A percentile compares a stretch with the other conserved stretches of the same genome.
phyloP scores from a whole-genome alignment of 78 protist genomes.

The Dictyostelium citrinum region DNA sequence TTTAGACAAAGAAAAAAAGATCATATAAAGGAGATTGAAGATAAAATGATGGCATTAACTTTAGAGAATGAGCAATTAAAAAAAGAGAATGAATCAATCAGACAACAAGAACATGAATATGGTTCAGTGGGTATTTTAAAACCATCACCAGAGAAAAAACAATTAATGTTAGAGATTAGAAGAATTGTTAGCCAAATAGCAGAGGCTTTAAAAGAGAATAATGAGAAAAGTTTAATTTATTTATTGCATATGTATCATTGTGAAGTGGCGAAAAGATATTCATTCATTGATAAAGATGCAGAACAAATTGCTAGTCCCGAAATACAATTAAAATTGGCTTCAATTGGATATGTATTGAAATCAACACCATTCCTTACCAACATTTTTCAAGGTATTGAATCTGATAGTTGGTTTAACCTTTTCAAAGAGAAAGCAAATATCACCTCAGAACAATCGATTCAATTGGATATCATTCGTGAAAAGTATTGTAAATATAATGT shows the following conservation, averaged over 20 bases:
- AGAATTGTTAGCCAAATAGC: constrained; percentile 8
- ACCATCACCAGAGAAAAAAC: constrained; percentile 16
- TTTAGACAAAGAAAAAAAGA: background rate
- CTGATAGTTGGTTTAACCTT: constrained; percentile 20
- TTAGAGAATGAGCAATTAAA: background rate
- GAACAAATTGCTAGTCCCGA: constrained; percentile 25
- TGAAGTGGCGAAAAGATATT: constrained; percentile 17
- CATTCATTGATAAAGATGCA: background rate
- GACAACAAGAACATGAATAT: background rate
- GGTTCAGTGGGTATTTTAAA: constrained; percentile 42
- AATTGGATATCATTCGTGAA: background rate
- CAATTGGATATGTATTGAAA: constrained; percentile 12
- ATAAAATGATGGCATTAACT: background rate
- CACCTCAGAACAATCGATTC: background rate
- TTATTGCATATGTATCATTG: constrained; percentile 8
- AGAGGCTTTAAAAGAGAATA: constrained; percentile 22
- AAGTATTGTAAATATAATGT: background rate
- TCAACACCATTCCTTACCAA: background rate
- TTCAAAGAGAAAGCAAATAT: constrained; percentile 19
- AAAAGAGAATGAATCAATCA: background rate
- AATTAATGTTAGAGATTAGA: constrained; percentile 19
- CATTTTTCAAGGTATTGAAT: background rate
- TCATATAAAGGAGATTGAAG: background rate
- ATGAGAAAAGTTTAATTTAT: constrained; percentile 14
- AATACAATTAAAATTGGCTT: constrained; percentile 10